Percentiles rank a stretch among this genome's conserved stretches.
Evolutionary conservation across 2,329 filamentous ascomycete genomes (phyloP).

Genomic region (Claviceps sp.): DNA sequence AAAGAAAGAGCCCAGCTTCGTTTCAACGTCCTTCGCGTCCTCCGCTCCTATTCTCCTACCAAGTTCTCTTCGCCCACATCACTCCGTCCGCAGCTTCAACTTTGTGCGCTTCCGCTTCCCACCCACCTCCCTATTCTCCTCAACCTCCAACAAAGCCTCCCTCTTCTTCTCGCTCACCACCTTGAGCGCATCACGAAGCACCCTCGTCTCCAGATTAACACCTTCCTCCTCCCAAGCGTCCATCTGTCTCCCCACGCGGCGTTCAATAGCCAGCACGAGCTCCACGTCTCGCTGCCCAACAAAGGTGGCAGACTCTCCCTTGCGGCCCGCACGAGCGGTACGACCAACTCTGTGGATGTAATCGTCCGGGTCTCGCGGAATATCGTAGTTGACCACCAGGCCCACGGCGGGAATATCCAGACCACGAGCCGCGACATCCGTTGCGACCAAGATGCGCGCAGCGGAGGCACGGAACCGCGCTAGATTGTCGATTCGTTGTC

Average conservation of each 20-base stretch:
- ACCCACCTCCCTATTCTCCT: conserved; percentile 79
- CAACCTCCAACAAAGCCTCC: conserved; percentile 79
- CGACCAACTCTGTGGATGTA: conserved; percentile 95
- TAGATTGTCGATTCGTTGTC: conserved; percentile 74
- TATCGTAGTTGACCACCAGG: conserved; percentile 87
- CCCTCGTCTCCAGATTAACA: conserved; percentile 84
- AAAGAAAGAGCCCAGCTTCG: too few species aligned
- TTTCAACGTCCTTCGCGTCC: background rate
- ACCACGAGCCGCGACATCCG: conserved; percentile 86
- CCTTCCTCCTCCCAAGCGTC: conserved; percentile 76
- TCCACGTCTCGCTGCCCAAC: conserved; percentile 89
- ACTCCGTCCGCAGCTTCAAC: conserved; percentile 36
- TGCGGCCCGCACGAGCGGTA: conserved; percentile 80
- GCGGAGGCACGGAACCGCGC: conserved; percentile 82
- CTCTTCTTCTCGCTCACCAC: conserved; percentile 90
- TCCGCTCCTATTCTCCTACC: too few species aligned
- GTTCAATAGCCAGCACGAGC: conserved; percentile 80
- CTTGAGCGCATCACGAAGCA: conserved; percentile 75
- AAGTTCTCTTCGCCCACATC: too few species aligned
- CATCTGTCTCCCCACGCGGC: conserved; percentile 67
- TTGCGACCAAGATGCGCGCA: conserved; percentile 81
- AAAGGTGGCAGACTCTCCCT: conserved; percentile 72
- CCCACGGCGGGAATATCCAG: conserved; percentile 89
- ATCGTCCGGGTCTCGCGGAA: conserved; percentile 90
- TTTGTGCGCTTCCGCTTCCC: conserved; percentile 62